Evolutionary conservation across 805 yeast species (phyloP).

Genomic region (Wickerhamomyces rabaulensis): DNA sequence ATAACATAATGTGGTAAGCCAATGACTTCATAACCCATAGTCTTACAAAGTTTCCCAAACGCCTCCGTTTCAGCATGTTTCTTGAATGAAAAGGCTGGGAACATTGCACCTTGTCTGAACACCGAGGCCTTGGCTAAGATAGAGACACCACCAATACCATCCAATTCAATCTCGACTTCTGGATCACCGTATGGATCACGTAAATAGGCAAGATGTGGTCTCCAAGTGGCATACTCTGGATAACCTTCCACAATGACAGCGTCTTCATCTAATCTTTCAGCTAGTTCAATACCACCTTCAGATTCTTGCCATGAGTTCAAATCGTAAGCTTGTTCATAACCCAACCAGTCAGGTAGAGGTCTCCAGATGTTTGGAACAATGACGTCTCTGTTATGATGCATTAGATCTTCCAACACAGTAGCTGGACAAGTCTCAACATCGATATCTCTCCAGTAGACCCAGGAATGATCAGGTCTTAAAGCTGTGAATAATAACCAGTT

Average conservation of each 20-base stretch:
- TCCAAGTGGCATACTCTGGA: constrained; percentile 96
- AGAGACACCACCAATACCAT: constrained; percentile 97
- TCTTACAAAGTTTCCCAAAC: constrained; percentile 81
- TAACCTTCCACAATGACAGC: constrained; percentile 97
- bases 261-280: constrained; percentile 78
- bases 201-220: constrained; percentile 93
- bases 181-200: constrained; percentile 95
- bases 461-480: constrained; percentile 84
- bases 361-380: constrained; percentile 95
- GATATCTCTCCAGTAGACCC: constrained; percentile 98
- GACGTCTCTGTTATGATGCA: constrained; percentile 88
- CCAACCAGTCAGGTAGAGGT: constrained; percentile 82
- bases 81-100: constrained; percentile 94
- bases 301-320: constrained; percentile 83
- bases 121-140: constrained; percentile 83
- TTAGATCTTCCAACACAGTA: constrained; percentile 82
- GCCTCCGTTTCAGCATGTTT: constrained; percentile 98
- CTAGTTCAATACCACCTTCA: constrained; percentile 75
- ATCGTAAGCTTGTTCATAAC: constrained; percentile 81
- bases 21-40: constrained; percentile 81
- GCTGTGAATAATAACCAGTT: constrained; percentile 91
- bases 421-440: constrained; percentile 91
- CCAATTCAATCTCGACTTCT: constrained; percentile 86
- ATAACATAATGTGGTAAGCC: constrained; percentile 94
- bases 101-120: constrained; percentile 83